Base-by-base conservation (phyloP, 208 protist genomes). In the Wallacemonas sp. region DNA sequence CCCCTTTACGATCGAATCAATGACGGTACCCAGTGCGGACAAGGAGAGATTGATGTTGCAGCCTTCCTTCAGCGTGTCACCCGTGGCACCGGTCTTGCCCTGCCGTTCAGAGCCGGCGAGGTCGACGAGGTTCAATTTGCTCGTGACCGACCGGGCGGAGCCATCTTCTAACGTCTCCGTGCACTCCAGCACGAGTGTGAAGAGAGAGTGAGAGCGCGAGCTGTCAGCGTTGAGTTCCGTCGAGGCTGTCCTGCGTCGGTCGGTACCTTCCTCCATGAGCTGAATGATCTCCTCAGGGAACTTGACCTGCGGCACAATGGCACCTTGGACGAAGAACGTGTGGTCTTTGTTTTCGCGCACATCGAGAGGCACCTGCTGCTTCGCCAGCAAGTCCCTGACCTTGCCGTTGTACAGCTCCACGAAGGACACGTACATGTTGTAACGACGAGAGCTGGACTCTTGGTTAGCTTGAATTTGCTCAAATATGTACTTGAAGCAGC, bases 11-110 rank as follows among this genome's bases (percentile, higher is more conserved):
- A 96, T 91, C 21, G 87, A 90, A 68, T 96, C 90, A 70, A 96
- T 96, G 41, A 96, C 90, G 22, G 90, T 95, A 47, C 88, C 95
- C 6, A 98, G 82, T 1, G 84, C 84, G 27, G 84, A 93, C 19
- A 98, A 75, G 14, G 91, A 97, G 27, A 96, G 79, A 65, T 98
- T 98, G 58, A 98, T 98, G 69, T 94, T 97, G 62, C 86, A 93
- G 31, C 93, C 94, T 46, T 98, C 95, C 63, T 95, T 97, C 19
- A 98, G 77, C 36, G 91, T 96, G 34, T 96, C 83, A 6, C 95
- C 96, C 0, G 80, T 70, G 38, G 96, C 93, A 11, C 91, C 93
- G 12, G 95, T 98, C 58, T 93, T 93, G 58, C 76, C 77, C 70
- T 96, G 90, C 30, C 95, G 76, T 66, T 98, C 95, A 11, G 80